A percentile compares a stretch with the other conserved stretches of the same genome.
Conservation (phyloP, 2,329 filamentous ascomycete species). For the Fusarium praegraminearum region DNA sequence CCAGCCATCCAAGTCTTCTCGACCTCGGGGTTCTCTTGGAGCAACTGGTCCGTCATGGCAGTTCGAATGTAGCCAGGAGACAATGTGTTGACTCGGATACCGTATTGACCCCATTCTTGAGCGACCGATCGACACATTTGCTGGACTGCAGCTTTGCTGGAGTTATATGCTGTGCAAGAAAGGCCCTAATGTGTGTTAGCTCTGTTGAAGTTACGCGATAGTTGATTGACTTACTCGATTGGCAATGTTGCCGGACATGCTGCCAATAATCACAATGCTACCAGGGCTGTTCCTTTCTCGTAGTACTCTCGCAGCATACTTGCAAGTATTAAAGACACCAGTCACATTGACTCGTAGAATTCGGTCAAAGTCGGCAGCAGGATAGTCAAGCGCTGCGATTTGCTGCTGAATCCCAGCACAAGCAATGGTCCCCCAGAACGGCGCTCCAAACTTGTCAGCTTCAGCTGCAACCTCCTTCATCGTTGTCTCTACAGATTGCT, state of each 20-base stretch:
- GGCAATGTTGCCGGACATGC: constrained; percentile 63
- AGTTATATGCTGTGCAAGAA: constrained; percentile 72
- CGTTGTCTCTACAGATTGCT: constrained; percentile 52
- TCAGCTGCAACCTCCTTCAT: constrained; percentile 54
- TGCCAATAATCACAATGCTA: constrained; percentile 64
- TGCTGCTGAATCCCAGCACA: constrained; percentile 64
- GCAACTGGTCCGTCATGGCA: constrained; percentile 60
- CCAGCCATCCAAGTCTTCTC: constrained; percentile 66
- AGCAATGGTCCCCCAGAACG: constrained; percentile 57
- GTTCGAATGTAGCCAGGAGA: constrained; percentile 69
- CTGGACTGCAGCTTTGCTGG: constrained; percentile 71
- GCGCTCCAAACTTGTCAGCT: constrained; percentile 49
- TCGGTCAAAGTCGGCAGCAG: constrained; percentile 71
- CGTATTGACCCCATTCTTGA: constrained; percentile 71
- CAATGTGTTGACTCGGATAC: constrained; percentile 74
- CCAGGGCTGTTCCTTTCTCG: constrained; percentile 56
- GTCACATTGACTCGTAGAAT: constrained; percentile 77
- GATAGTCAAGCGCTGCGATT: constrained; percentile 60
- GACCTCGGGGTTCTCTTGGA: constrained; percentile 60
- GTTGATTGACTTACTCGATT: constrained; percentile 58
- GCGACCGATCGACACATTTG: constrained; percentile 71
- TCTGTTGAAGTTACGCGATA: background rate
- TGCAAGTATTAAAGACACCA: constrained; percentile 77
- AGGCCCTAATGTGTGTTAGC: constrained; percentile 60
- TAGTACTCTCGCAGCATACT: constrained; percentile 73